phyloP scores from a whole-genome alignment of 78 protist species.

The Dictyostelium capitatum region DNA sequence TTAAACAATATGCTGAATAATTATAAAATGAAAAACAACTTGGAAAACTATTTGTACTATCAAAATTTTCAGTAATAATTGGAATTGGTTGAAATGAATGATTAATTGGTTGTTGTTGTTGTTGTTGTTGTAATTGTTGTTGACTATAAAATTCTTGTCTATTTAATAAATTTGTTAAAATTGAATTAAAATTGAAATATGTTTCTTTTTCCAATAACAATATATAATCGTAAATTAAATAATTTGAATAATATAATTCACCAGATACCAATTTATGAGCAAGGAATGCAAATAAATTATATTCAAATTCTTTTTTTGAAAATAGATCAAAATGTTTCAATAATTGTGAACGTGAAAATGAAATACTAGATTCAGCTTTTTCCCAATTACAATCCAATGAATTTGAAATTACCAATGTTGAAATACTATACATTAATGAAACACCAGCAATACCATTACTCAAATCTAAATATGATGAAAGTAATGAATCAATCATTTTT shows the following conservation, averaged over 20 bases:
- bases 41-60: background rate
- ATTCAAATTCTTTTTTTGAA: background rate
- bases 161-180: too few species aligned
- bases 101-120: background rate
- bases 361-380: background rate
- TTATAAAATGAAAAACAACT: background rate
- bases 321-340: background rate
- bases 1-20: slow-evolving; percentile 14
- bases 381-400: slow-evolving; percentile 14
- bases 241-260: background rate
- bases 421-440: background rate
- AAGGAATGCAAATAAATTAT: background rate
- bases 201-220: background rate
- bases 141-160: background rate
- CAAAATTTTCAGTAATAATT: background rate
- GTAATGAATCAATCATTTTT: slow-evolving; percentile 21
- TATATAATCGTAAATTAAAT: background rate
- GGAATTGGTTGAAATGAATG: background rate
- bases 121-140: background rate
- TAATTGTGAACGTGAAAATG: background rate
- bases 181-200: background rate
- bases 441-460: background rate
- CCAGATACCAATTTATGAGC: slow-evolving; percentile 8
- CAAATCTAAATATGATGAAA: background rate
- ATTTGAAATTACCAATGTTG: background rate